phyloP scores from a whole-genome alignment of 2,329 filamentous ascomycete species.

The Epichloe typhina region DNA sequence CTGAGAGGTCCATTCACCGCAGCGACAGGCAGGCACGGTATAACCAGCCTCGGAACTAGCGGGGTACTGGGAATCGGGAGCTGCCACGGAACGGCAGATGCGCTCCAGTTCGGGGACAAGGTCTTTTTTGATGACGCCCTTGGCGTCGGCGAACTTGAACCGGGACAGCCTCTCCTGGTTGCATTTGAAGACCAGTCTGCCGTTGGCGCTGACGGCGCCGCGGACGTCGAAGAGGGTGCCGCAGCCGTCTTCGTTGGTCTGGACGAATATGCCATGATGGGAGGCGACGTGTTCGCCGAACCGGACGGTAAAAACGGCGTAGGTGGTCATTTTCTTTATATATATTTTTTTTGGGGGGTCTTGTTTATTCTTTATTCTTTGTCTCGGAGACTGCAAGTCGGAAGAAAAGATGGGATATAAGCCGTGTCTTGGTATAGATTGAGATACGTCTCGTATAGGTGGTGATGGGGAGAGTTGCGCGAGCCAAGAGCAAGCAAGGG shows the following conservation, averaged over 20 bases:
- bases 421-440: too few relatives aligned
- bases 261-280: constrained; percentile 4
- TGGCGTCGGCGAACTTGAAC: neutral
- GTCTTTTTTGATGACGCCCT: constrained; percentile 1
- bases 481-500: too few relatives aligned
- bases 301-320: neutral
- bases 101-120: neutral
- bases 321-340: neutral
- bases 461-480: too few relatives aligned
- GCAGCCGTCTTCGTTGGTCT: constrained; percentile 2
- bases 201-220: constrained; percentile 3
- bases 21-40: constrained; percentile 3
- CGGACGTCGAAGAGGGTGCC: constrained; percentile 5
- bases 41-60: neutral
- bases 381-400: too few relatives aligned
- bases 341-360: neutral
- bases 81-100: constrained; percentile 1
- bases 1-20: constrained; percentile 1
- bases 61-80: constrained; percentile 2
- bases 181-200: constrained; percentile 1
- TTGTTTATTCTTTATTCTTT: neutral
- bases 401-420: too few relatives aligned
- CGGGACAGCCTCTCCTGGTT: constrained; percentile 1
- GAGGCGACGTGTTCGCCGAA: neutral
- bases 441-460: too few relatives aligned